Evolutionary conservation across 805 yeast genomes (phyloP).

Genomic region (Cyberlindnera maclurae): DNA sequence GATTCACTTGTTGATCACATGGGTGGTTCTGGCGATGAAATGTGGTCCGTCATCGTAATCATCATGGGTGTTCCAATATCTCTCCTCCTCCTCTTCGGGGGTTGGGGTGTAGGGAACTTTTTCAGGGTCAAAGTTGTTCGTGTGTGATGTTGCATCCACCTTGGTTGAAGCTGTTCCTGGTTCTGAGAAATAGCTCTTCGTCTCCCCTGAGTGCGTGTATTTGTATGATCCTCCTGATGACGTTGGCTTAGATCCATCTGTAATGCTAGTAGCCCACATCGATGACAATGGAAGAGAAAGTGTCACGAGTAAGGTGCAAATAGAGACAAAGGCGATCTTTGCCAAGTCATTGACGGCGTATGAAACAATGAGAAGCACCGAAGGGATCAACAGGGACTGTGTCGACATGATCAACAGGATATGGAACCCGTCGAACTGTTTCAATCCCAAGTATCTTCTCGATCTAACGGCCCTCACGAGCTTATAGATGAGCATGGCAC

Average conservation of each 20-base stretch:
- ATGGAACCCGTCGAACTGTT: constrained; percentile 78
- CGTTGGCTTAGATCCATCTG: constrained; percentile 40
- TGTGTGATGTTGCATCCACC: constrained; percentile 1
- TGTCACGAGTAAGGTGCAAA: constrained; percentile 57
- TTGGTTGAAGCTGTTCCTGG: constrained; percentile 10
- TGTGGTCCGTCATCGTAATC: constrained; percentile 12
- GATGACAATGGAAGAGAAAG: constrained; percentile 76
- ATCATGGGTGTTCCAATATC: constrained; percentile 25
- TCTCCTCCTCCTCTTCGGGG: constrained; percentile 29
- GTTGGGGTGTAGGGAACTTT: constrained; percentile 26
- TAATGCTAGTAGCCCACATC: constrained; percentile 78
- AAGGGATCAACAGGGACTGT: constrained; percentile 79
- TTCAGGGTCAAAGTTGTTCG: constrained; percentile 7
- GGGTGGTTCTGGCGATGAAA: constrained; percentile 19
- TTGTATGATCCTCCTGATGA: constrained; percentile 9
- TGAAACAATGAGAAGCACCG: constrained; percentile 55
- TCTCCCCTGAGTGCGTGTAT: constrained; percentile 11
- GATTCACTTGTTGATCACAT: constrained; percentile 7
- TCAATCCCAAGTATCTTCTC: constrained; percentile 70
- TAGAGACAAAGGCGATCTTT: constrained; percentile 37
- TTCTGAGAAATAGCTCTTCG: constrained; percentile 14
- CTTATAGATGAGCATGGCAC: constrained; percentile 56
- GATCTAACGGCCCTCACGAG: constrained; percentile 61
- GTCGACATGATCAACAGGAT: constrained; percentile 71
- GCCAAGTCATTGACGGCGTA: constrained; percentile 31